Evolutionary conservation across 148 eudicot species (phyloP).

Genomic region (Nyssa sinensis): DNA sequence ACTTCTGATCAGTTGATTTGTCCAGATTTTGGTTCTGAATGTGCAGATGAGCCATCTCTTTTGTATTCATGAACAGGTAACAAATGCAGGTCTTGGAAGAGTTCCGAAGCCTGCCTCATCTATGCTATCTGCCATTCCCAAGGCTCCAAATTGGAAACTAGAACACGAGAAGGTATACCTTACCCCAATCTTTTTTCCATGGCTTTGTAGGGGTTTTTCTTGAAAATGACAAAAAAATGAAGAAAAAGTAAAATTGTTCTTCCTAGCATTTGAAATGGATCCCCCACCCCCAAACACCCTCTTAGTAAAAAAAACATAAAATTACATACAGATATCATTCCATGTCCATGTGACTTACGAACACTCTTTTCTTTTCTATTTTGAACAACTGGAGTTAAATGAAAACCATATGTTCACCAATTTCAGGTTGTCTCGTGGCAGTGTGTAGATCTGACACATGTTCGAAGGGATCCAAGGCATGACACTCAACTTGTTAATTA

Average conservation of each 20-base stretch:
- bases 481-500: too few relatives aligned
- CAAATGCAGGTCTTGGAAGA: not conserved
- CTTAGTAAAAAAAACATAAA: too few relatives aligned
- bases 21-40: not conserved
- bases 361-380: too few relatives aligned
- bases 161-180: not conserved
- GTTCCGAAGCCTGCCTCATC: not conserved
- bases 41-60: not conserved
- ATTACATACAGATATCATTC: too few relatives aligned
- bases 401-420: not conserved
- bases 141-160: not conserved
- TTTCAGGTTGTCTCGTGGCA: not conserved
- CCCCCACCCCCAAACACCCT: too few relatives aligned
- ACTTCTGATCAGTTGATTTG: too few relatives aligned
- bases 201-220: too few relatives aligned
- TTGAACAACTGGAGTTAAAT: not conserved
- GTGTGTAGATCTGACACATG: not conserved
- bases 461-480: not conserved
- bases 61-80: not conserved
- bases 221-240: too few relatives aligned
- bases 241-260: too few relatives aligned
- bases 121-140: not conserved
- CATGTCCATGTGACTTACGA: too few relatives aligned
- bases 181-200: too few relatives aligned
- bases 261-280: too few relatives aligned